Evolutionary conservation across 2,329 filamentous ascomycete genomes (phyloP).

Genomic region (Colletotrichum cordylinicola): DNA sequence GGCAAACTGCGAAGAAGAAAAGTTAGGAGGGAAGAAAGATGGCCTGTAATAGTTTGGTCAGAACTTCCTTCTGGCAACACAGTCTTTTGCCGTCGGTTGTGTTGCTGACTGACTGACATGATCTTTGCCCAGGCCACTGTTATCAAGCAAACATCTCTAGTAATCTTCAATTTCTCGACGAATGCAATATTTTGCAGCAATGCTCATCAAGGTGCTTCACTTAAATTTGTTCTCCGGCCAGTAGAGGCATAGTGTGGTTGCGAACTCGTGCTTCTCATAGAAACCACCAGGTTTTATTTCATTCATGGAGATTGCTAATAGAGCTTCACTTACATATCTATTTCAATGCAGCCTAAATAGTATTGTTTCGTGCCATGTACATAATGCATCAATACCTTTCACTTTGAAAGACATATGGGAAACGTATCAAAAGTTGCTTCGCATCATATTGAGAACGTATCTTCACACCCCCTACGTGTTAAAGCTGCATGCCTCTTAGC

Average conservation of each 20-base stretch:
- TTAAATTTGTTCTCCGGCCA: not conserved
- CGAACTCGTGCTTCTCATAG: not conserved
- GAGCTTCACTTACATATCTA: not conserved
- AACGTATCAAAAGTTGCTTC: not conserved
- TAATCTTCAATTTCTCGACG: not conserved
- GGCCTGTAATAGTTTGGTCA: not conserved
- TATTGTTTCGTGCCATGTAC: rapidly evolving
- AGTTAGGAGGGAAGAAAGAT: no score
- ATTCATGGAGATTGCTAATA: not conserved
- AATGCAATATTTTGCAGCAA: not conserved
- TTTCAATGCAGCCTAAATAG: not conserved
- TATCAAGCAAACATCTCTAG: not conserved
- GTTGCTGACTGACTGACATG: not conserved
- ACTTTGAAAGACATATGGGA: not conserved
- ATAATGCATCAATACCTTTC: rapidly evolving
- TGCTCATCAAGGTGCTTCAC: not conserved
- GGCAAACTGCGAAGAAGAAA: no score
- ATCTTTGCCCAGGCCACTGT: not conserved
- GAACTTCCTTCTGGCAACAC: not conserved
- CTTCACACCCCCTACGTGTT: not conserved
- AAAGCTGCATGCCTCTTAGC: not conserved
- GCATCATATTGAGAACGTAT: not conserved
- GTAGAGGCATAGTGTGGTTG: not conserved
- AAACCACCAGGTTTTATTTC: not conserved
- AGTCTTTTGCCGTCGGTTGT: not conserved